Percentiles rank a stretch among this genome's conserved stretches.
Evolutionary conservation across 2,329 filamentous ascomycete genomes (phyloP).

Genomic region (Penicillium sumatraense): DNA sequence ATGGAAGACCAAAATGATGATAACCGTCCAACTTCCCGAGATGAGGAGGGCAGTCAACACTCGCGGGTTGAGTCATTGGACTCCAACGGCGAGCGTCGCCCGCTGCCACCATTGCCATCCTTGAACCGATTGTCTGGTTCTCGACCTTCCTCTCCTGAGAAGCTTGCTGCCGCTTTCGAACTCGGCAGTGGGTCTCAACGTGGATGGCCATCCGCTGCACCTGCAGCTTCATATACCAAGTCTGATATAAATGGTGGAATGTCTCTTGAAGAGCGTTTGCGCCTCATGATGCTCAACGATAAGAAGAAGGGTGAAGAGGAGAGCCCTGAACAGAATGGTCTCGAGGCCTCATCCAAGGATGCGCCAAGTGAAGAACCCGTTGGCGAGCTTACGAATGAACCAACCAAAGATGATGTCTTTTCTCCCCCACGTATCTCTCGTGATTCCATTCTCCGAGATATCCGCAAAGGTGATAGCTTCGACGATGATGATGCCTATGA

Average conservation of each 20-base stretch:
- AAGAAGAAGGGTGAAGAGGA: conserved; percentile 40
- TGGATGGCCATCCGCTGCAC: conserved; percentile 73
- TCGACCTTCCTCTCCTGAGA: conserved; percentile 62
- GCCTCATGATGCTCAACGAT: conserved; percentile 82
- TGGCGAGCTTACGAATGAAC: conserved; percentile 21
- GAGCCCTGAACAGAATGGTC: conserved; percentile 15
- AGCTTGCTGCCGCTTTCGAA: conserved; percentile 73
- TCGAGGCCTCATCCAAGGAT: not conserved
- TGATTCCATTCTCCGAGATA: conserved; percentile 88
- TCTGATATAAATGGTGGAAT: conserved; percentile 79
- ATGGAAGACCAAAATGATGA: conserved; percentile 70
- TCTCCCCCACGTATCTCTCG: conserved; percentile 80
- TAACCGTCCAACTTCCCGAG: conserved; percentile 54
- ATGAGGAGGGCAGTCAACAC: conserved; percentile 42
- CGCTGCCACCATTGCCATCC: conserved; percentile 81
- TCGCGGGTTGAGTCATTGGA: conserved; percentile 72
- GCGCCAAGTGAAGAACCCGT: not conserved
- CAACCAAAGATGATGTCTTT: conserved; percentile 64
- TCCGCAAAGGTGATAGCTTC: conserved; percentile 69
- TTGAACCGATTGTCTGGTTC: conserved; percentile 39
- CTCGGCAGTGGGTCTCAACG: conserved; percentile 69
- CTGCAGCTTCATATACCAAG: conserved; percentile 70
- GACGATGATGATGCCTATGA: conserved; percentile 64
- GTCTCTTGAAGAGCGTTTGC: conserved; percentile 82
- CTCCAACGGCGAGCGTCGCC: conserved; percentile 80